phyloP scores from a whole-genome alignment of 1,284 basidiomycete species.

The Ceratobasidium sp. region DNA sequence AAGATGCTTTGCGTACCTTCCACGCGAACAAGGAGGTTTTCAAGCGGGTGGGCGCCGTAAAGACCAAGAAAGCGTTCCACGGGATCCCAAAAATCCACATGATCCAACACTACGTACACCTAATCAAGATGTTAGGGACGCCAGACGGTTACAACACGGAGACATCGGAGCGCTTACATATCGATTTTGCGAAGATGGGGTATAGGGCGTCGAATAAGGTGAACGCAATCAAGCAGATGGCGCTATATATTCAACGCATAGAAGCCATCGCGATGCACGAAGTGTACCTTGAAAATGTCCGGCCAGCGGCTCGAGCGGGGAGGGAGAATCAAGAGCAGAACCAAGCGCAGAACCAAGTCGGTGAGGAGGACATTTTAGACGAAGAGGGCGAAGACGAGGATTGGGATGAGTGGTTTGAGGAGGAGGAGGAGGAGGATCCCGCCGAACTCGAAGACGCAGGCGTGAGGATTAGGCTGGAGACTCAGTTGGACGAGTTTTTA shows the following conservation, averaged over 20 bases:
- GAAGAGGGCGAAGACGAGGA: not conserved
- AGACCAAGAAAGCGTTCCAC: too few relatives aligned
- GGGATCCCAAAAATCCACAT: constrained; percentile 59
- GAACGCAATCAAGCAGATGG: too few relatives aligned
- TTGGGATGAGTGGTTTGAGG: not conserved
- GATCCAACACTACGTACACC: constrained; percentile 48
- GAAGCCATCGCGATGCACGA: constrained; percentile 42
- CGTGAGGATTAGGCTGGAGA: not conserved
- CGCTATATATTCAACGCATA: constrained; percentile 16
- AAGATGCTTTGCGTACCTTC: constrained; percentile 54
- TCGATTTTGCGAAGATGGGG: too few relatives aligned
- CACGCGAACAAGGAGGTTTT: constrained; percentile 58
- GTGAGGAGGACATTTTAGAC: too few relatives aligned
- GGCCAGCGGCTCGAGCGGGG: not conserved
- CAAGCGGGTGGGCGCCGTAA: constrained; percentile 52
- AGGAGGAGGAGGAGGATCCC: not conserved
- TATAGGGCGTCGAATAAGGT: too few relatives aligned
- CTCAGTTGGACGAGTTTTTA: not conserved
- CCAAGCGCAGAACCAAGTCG: not conserved
- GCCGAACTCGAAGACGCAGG: not conserved
- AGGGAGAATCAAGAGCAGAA: too few relatives aligned
- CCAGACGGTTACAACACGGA: constrained; percentile 48
- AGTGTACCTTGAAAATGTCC: too few relatives aligned
- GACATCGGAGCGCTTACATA: constrained; percentile 45
- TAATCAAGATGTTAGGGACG: constrained; percentile 39